These are phyloP conservation scores for Phyllosticta ampelicida DNA, from an alignment of 2,329 filamentous ascomycete genomes.

Conservation along the genomic window DNA sequence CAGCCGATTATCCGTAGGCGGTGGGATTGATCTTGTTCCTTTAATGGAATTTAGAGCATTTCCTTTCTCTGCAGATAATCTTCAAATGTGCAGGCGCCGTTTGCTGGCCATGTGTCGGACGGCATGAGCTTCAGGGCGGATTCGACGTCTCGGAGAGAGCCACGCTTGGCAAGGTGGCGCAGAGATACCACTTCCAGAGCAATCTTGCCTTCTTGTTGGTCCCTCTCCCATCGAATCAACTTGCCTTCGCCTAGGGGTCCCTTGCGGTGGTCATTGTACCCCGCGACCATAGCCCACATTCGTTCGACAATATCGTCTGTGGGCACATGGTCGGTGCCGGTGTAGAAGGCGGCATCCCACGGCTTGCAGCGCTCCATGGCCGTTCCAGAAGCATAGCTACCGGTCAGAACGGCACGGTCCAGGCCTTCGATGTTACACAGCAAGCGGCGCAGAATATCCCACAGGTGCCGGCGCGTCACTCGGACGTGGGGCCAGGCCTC, in stretches of 20 bases:
- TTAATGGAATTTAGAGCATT: background rate
- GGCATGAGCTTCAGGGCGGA: constrained; percentile 3
- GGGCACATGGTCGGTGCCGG: constrained; percentile 27
- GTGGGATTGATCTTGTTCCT: constrained; percentile 30
- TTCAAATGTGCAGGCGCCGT: constrained; percentile 20
- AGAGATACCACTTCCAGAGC: constrained; percentile 22
- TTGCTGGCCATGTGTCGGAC: constrained; percentile 21
- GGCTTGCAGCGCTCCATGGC: constrained; percentile 22
- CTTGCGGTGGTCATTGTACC: background rate
- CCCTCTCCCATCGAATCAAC: constrained; percentile 22
- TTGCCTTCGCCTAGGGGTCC: constrained; percentile 17
- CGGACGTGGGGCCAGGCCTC: constrained; percentile 23
- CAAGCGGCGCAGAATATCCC: constrained; percentile 23
- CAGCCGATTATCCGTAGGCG: constrained; percentile 71
- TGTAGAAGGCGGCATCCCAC: constrained; percentile 28
- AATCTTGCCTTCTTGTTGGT: constrained; percentile 16
- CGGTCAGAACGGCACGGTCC: constrained; percentile 23
- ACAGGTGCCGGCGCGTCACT: constrained; percentile 21
- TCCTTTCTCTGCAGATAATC: constrained; percentile 20
- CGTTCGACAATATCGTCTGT: constrained; percentile 22
- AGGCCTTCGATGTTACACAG: constrained; percentile 19
- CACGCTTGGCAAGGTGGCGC: constrained; percentile 14
- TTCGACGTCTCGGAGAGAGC: background rate
- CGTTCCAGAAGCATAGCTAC: constrained; percentile 20
- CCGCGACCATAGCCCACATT: constrained; percentile 22